Evolutionary conservation across 1,139 yeast genomes (phyloP).

Genomic region (Blastobotrys aristatus): DNA sequence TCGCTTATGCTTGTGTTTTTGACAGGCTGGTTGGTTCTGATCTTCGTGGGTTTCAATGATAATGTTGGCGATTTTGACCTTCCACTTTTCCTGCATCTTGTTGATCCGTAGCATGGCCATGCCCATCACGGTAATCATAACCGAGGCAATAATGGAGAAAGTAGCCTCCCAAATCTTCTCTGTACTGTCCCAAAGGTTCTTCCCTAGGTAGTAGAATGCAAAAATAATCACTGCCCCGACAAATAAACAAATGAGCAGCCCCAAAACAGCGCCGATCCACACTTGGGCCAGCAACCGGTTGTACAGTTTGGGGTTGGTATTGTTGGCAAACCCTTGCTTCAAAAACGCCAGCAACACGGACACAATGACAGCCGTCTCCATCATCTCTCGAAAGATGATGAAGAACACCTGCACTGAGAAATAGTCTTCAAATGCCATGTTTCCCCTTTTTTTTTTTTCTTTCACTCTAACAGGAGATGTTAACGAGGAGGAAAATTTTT

Average conservation of each 20-base stretch:
- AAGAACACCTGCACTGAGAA: slow-evolving; percentile 79
- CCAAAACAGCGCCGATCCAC: slow-evolving; percentile 76
- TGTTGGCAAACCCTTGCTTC: slow-evolving; percentile 47
- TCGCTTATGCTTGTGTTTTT: slow-evolving; percentile 1
- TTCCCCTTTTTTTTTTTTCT: slow-evolving; percentile 15
- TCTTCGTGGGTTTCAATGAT: slow-evolving; percentile 39
- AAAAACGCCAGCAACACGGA: slow-evolving; percentile 80
- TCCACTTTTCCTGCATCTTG: slow-evolving; percentile 86
- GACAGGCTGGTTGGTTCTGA: background rate
- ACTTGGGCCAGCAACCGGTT: slow-evolving; percentile 60
- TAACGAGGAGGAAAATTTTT: background rate
- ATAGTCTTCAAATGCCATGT: slow-evolving; percentile 42
- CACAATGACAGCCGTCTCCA: slow-evolving; percentile 82
- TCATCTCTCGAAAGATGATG: slow-evolving; percentile 77
- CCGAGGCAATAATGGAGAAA: slow-evolving; percentile 72
- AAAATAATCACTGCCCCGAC: slow-evolving; percentile 73
- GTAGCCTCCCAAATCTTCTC: slow-evolving; percentile 92
- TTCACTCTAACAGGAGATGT: background rate
- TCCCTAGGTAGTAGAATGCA: slow-evolving; percentile 70
- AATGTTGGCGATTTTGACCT: slow-evolving; percentile 55
- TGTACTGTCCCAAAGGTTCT: slow-evolving; percentile 74
- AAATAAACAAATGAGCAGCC: slow-evolving; percentile 65
- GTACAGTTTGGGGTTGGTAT: slow-evolving; percentile 46
- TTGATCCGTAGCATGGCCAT: slow-evolving; percentile 77
- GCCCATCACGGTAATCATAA: slow-evolving; percentile 86